phyloP scores from a whole-genome alignment of 208 protist species.

The Naegleria gruberi region DNA sequence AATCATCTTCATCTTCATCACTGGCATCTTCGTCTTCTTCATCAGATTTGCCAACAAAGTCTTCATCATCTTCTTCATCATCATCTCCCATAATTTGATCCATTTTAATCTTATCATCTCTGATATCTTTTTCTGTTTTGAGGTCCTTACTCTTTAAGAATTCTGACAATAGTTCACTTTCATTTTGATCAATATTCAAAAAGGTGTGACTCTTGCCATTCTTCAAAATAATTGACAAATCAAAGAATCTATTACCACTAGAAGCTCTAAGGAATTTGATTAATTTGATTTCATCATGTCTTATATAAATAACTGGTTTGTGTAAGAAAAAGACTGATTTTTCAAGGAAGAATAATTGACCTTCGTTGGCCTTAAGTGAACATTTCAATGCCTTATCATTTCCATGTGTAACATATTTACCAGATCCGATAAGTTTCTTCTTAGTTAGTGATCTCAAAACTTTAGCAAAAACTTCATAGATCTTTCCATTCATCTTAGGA shows the following conservation, averaged over 20 bases:
- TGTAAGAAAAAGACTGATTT: constrained; percentile 9
- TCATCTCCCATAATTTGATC: not conserved
- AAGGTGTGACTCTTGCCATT: not conserved
- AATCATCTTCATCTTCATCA: not conserved
- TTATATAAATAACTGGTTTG: constrained; percentile 3
- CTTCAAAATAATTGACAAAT: not conserved
- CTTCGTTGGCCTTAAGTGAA: not conserved
- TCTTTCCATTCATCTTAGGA: not conserved
- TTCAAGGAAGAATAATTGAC: constrained; percentile 17
- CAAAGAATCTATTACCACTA: not conserved
- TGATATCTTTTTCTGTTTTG: not conserved
- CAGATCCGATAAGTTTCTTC: not conserved
- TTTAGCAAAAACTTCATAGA: constrained; percentile 16
- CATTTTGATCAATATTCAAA: not conserved
- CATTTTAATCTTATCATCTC: no score
- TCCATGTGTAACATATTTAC: not conserved
- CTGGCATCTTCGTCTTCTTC: not conserved
- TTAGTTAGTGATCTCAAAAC: not conserved
- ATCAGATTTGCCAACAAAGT: not conserved
- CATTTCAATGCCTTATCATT: not conserved
- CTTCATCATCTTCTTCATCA: not conserved
- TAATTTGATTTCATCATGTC: constrained; percentile 12
- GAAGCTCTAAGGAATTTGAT: not conserved
- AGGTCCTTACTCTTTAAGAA: not conserved
- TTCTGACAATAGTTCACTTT: not conserved